These are phyloP conservation scores for Benincasa hispida DNA, from an alignment of 306 rosid species.

Conservation along the genomic window DNA sequence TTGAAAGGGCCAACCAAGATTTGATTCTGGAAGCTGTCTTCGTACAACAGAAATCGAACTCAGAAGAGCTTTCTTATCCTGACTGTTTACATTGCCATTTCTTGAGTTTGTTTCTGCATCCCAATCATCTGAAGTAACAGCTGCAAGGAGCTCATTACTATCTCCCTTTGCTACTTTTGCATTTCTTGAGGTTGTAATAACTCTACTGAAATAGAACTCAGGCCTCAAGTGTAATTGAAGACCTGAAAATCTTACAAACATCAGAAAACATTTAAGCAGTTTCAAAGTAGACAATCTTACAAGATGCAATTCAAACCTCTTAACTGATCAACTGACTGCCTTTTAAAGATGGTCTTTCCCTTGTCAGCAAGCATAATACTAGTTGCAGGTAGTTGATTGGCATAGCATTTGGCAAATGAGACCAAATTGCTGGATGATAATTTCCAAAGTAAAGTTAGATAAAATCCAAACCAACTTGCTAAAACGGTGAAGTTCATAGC, in stretches of 20 bases:
- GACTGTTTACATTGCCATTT: not conserved
- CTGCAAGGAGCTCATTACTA: not conserved
- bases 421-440: slow-evolving; percentile 26
- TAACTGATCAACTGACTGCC: slow-evolving; percentile 33
- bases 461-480: not conserved
- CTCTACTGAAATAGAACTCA: not conserved
- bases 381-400: slow-evolving; percentile 40
- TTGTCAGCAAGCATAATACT: slow-evolving; percentile 53
- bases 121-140: not conserved
- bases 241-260: not conserved
- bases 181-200: not conserved
- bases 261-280: not conserved
- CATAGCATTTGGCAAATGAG: slow-evolving; percentile 57
- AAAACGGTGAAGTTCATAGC: not conserved
- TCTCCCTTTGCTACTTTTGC: not conserved
- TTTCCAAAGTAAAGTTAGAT: not conserved
- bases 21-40: slow-evolving; percentile 22
- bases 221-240: not conserved
- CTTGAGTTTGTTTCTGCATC: not conserved
- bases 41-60: slow-evolving; percentile 30
- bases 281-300: not conserved
- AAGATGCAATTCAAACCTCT: slow-evolving; percentile 45
- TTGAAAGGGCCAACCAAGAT: slow-evolving; percentile 77
- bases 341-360: slow-evolving; percentile 48
- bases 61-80: slow-evolving; percentile 8